These are phyloP conservation scores for Achaetomiella virescens DNA, from an alignment of 495 filamentous ascomycete genomes.

Conservation along the genomic window DNA sequence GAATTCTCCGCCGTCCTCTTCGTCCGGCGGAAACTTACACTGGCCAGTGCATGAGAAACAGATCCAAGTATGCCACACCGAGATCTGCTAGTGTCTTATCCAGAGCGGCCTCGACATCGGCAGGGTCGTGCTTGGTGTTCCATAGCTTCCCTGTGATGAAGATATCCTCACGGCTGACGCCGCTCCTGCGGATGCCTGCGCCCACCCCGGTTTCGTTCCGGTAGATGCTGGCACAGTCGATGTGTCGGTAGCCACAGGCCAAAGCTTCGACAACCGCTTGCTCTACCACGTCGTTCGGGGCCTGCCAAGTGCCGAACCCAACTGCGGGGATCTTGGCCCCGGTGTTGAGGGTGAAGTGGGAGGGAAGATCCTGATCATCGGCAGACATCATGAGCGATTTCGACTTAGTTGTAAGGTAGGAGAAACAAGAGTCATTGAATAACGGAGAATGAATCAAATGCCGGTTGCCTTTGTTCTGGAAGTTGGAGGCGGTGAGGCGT, in stretches of 20 bases:
- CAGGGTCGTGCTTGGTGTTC: slow-evolving; percentile 60
- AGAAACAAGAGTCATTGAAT: too few relatives aligned
- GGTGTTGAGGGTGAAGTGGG: not conserved
- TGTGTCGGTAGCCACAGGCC: not conserved
- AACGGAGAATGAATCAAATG: too few relatives aligned
- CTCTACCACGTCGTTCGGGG: not conserved
- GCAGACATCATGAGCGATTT: not conserved
- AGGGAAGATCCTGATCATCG: not conserved
- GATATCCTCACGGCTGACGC: slow-evolving; percentile 52
- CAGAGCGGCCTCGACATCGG: slow-evolving; percentile 53
- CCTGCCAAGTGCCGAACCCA: not conserved
- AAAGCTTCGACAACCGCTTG: not conserved
- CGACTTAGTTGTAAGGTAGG: too few relatives aligned
- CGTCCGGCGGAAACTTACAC: not conserved
- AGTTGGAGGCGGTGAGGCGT: too few relatives aligned
- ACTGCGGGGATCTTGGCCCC: not conserved
- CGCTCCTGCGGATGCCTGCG: slow-evolving; percentile 49
- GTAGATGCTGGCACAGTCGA: not conserved
- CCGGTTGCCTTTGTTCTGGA: too few relatives aligned
- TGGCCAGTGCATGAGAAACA: slow-evolving; percentile 66
- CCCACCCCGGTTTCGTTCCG: slow-evolving; percentile 26
- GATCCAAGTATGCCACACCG: slow-evolving; percentile 59
- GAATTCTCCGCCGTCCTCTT: too few relatives aligned
- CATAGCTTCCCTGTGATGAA: slow-evolving; percentile 70
- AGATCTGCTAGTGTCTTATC: slow-evolving; percentile 57